These are phyloP conservation scores for Arachis stenosperma DNA, from an alignment of 306 rosid genomes.

Conservation along the genomic window DNA sequence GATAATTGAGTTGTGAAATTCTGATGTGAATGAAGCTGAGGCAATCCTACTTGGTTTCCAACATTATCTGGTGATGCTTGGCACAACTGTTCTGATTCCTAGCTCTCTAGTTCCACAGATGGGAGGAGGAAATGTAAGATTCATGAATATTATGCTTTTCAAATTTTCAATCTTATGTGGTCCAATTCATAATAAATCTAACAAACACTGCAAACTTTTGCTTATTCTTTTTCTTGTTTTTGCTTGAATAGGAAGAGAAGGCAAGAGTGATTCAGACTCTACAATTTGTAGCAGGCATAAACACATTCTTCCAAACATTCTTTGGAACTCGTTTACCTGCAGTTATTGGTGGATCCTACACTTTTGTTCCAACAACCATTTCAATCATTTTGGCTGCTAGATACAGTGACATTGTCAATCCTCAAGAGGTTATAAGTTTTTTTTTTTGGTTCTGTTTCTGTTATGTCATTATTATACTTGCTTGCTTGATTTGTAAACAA, in stretches of 20 bases:
- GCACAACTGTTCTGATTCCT: conserved; percentile 92
- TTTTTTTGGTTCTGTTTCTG: neutral
- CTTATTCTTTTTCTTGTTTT: neutral
- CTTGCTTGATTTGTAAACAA: conserved; percentile 31
- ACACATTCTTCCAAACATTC: conserved; percentile 74
- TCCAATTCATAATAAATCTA: conserved; percentile 28
- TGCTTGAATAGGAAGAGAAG: conserved; percentile 74
- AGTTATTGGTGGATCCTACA: conserved; percentile 86
- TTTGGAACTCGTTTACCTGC: conserved; percentile 97
- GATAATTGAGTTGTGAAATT: conserved; percentile 24
- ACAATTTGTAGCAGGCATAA: conserved; percentile 85
- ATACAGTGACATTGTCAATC: conserved; percentile 76
- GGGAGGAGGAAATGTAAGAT: conserved; percentile 97
- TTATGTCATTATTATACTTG: conserved; percentile 5
- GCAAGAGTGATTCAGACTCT: conserved; percentile 92
- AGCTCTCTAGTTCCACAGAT: conserved; percentile 89
- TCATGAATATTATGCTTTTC: neutral
- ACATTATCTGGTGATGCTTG: conserved; percentile 98
- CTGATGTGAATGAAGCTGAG: conserved; percentile 67
- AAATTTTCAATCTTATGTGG: conserved; percentile 6
- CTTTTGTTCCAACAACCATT: conserved; percentile 91
- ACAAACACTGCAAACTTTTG: conserved; percentile 10
- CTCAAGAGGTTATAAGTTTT: conserved; percentile 65
- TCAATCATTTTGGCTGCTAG: conserved; percentile 92
- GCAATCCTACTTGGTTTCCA: conserved; percentile 97